Evolutionary conservation across 805 yeast genomes (phyloP).

Genomic region (Suhomyces sp.): DNA sequence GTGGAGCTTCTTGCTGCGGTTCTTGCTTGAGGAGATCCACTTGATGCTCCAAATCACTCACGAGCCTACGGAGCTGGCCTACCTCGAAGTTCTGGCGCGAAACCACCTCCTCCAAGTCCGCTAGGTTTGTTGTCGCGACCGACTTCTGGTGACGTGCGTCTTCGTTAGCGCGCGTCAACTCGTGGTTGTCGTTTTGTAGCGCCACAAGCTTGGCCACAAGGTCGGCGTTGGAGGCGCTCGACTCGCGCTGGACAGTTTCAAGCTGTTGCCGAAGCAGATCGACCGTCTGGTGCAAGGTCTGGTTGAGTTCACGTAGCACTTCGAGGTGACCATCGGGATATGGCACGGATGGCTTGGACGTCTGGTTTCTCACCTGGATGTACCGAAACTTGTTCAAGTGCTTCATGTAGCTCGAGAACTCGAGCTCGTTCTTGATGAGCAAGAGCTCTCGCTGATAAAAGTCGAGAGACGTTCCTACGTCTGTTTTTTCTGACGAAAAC

Average conservation of each 20-base stretch:
- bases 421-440: conserved; percentile 56
- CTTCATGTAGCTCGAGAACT: conserved; percentile 54
- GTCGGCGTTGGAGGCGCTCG: neutral
- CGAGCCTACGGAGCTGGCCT: conserved; percentile 12
- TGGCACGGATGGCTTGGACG: neutral
- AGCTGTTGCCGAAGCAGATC: conserved; percentile 4
- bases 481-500: conserved; percentile 2
- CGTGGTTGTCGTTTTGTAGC: neutral
- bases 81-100: conserved; percentile 25
- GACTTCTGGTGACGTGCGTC: neutral
- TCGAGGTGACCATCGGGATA: neutral
- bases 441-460: conserved; percentile 59
- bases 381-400: conserved; percentile 38
- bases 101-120: conserved; percentile 10
- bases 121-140: neutral
- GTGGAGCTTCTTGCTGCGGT: neutral
- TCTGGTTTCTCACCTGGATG: conserved; percentile 13
- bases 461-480: conserved; percentile 27
- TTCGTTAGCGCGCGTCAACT: neutral
- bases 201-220: neutral
- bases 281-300: conserved; percentile 1
- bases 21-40: neutral
- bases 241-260: neutral
- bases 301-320: neutral
- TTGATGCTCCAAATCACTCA: conserved; percentile 11